phyloP scores from a whole-genome alignment of 306 rosid species.

The Trichosanthes cucumerina region DNA sequence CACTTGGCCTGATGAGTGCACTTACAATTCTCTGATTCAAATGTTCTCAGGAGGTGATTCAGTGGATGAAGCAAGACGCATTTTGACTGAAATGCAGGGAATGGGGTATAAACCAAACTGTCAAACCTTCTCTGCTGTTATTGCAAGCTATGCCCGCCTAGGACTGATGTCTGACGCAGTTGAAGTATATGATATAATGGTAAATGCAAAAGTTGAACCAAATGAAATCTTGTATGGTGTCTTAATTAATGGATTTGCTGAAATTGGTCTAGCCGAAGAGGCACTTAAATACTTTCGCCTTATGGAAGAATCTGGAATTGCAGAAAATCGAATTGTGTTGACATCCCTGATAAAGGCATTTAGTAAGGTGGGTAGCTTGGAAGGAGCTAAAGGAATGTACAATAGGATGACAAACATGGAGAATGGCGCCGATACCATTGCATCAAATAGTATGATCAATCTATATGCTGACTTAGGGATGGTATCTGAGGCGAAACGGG shows the following conservation, averaged over 20 bases:
- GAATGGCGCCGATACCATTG: conserved; percentile 53
- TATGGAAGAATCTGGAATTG: conserved; percentile 64
- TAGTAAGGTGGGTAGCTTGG: conserved; percentile 53
- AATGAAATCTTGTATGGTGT: conserved; percentile 75
- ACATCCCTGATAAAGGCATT: conserved; percentile 71
- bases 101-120: conserved; percentile 52
- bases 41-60: conserved; percentile 74
- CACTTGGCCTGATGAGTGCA: conserved; percentile 61
- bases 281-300: conserved; percentile 41
- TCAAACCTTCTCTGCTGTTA: conserved; percentile 65
- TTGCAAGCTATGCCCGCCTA: conserved; percentile 62
- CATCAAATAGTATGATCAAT: conserved; percentile 69
- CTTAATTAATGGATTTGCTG: conserved; percentile 82
- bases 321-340: conserved; percentile 51
- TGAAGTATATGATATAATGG: conserved; percentile 44
- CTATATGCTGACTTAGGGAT: conserved; percentile 63
- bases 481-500: conserved; percentile 61
- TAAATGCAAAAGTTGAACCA: conserved; percentile 42
- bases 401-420: conserved; percentile 46
- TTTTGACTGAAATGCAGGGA: conserved; percentile 58
- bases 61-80: conserved; percentile 54
- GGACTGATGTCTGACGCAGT: conserved; percentile 66
- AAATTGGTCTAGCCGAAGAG: conserved; percentile 57
- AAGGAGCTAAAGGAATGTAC: conserved; percentile 49
- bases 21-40: conserved; percentile 76